Evolutionary conservation across 805 yeast genomes (phyloP).

Genomic region (Yueomyces sinensis): DNA sequence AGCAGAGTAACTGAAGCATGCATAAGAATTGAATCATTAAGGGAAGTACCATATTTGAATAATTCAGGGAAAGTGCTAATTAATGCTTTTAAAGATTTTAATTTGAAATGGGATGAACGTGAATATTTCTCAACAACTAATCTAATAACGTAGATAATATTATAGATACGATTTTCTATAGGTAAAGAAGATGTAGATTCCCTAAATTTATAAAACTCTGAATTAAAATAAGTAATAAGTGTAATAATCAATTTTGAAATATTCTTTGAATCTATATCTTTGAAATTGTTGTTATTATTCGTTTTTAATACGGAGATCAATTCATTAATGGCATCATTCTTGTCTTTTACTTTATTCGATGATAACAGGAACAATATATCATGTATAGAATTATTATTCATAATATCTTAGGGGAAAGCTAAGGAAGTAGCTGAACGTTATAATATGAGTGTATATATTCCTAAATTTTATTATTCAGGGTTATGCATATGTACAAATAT

Average conservation of each 20-base stretch:
- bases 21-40: too few relatives aligned
- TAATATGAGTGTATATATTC: too few relatives aligned
- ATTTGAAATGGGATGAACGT: constrained; percentile 12
- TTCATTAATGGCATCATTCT: constrained; percentile 36
- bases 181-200: neutral
- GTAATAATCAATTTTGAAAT: constrained; percentile 15
- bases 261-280: constrained; percentile 11
- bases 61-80: constrained; percentile 14
- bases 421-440: too few relatives aligned
- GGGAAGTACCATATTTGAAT: constrained; percentile 7
- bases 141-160: constrained; percentile 17
- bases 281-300: constrained; percentile 10
- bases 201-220: constrained; percentile 24
- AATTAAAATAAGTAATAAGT: constrained; percentile 20
- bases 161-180: constrained; percentile 11
- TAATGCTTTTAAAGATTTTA: constrained; percentile 14
- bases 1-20: too few relatives aligned
- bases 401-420: too few relatives aligned
- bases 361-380: too few relatives aligned
- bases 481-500: too few relatives aligned
- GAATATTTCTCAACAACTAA: constrained; percentile 20
- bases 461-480: too few relatives aligned
- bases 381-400: too few relatives aligned
- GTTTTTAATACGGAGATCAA: constrained; percentile 22
- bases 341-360: constrained; percentile 42